A percentile compares a stretch with the other conserved stretches of the same genome.
Conservation (phyloP, 2,329 filamentous ascomycete species). For the Zasmidium cellare region DNA sequence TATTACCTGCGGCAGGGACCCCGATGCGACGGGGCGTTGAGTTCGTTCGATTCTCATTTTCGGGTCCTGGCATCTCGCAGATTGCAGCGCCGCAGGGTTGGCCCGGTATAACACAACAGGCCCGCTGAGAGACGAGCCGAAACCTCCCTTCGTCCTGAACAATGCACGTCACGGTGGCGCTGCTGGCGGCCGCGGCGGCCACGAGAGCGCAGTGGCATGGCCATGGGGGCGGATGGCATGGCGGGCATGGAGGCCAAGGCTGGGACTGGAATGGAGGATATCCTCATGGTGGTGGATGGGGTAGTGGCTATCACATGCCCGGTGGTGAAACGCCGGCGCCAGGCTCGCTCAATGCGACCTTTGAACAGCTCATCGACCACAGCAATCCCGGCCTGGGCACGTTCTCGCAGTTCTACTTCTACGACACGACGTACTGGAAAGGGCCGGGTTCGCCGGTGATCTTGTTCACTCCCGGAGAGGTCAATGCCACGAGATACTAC, state of each 20-base stretch:
- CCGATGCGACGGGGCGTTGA: too few relatives aligned
- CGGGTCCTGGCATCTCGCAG: not conserved
- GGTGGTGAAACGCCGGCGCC: conserved; percentile 7
- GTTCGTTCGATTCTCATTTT: too few relatives aligned
- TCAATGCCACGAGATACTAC: conserved; percentile 47
- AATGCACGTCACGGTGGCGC: not conserved
- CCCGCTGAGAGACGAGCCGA: not conserved
- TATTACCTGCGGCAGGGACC: not conserved
- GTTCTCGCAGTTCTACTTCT: conserved; percentile 58
- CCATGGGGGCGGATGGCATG: not conserved
- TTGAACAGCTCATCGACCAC: conserved; percentile 62
- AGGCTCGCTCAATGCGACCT: conserved; percentile 36
- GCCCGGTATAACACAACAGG: not conserved
- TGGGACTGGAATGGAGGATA: conserved; percentile 19
- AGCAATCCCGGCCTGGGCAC: conserved; percentile 55
- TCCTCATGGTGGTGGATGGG: conserved; percentile 8
- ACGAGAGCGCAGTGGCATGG: conserved; percentile 2
- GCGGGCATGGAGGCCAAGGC: conserved; percentile 7
- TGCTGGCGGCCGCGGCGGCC: conserved; percentile 3
- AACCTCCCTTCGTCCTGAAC: not conserved
- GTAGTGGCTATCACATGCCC: conserved; percentile 8
- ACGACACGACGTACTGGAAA: conserved; percentile 52
- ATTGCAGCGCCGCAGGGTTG: not conserved
- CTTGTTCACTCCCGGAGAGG: conserved; percentile 49
- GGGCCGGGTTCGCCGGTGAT: conserved; percentile 56